Evolutionary conservation across 306 rosid species (phyloP).

Genomic region (Comarum palustre): DNA sequence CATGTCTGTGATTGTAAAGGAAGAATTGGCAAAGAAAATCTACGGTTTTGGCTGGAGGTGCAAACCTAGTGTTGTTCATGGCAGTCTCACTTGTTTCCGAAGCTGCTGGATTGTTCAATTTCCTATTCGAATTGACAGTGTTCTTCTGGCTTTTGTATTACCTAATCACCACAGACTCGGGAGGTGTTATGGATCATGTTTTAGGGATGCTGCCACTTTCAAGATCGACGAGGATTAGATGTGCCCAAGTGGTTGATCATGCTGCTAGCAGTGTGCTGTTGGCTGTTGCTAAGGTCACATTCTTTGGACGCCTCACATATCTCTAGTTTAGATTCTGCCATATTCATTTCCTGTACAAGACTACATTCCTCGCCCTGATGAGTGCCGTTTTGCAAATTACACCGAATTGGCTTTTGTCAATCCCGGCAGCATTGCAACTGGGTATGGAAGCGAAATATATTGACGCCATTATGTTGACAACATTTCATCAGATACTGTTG

Average conservation of each 20-base stretch:
- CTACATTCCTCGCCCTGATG: slow-evolving; percentile 35
- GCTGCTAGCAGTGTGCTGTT: slow-evolving; percentile 37
- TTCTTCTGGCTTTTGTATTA: slow-evolving; percentile 36
- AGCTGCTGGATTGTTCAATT: slow-evolving; percentile 42
- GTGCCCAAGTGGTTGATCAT: slow-evolving; percentile 43
- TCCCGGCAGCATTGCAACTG: slow-evolving; percentile 35
- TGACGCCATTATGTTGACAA: slow-evolving; percentile 30
- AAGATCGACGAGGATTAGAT: slow-evolving; percentile 25
- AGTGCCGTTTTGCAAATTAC: slow-evolving; percentile 36
- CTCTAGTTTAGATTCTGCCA: slow-evolving; percentile 36
- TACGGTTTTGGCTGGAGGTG: slow-evolving; percentile 23
- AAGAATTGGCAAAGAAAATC: slow-evolving; percentile 27
- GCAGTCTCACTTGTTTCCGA: slow-evolving; percentile 35
- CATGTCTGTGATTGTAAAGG: slow-evolving; percentile 16
- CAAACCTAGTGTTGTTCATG: slow-evolving; percentile 30
- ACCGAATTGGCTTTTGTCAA: slow-evolving; percentile 26
- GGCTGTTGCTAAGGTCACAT: slow-evolving; percentile 35
- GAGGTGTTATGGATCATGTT: slow-evolving; percentile 39
- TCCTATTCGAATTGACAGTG: slow-evolving; percentile 29
- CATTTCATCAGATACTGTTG: slow-evolving; percentile 36
- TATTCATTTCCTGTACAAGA: slow-evolving; percentile 37
- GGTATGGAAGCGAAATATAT: slow-evolving; percentile 36
- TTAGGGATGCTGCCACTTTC: slow-evolving; percentile 38
- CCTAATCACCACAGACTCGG: slow-evolving; percentile 37
- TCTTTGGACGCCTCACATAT: slow-evolving; percentile 41